These are phyloP conservation scores for Phalaenopsis aphrodite DNA, from an alignment of 106 monocot species.

Conservation along the genomic window DNA sequence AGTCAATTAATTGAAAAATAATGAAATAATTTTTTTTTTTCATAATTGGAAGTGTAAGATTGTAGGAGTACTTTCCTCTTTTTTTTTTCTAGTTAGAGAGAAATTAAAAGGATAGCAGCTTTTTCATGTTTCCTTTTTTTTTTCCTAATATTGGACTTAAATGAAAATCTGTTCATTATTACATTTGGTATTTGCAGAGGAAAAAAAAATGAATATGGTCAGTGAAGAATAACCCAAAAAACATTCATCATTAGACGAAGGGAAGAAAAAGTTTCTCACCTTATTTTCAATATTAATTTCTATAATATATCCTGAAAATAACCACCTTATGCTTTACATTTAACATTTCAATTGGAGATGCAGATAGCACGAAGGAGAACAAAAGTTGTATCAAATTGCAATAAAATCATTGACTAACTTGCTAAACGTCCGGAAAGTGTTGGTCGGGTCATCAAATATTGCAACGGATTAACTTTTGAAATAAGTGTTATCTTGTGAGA, in stretches of 20 bases:
- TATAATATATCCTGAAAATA: neutral
- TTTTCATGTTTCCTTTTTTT: neutral
- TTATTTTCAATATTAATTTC: too few relatives aligned
- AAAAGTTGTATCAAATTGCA: too few relatives aligned
- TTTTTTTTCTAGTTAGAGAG: neutral
- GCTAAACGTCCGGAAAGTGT: too few relatives aligned
- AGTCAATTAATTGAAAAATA: neutral
- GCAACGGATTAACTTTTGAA: too few relatives aligned
- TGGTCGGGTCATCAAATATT: too few relatives aligned
- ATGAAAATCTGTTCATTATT: neutral
- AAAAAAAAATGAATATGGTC: neutral
- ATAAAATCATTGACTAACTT: too few relatives aligned
- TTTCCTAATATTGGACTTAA: neutral
- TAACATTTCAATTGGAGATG: too few relatives aligned
- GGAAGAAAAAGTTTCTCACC: too few relatives aligned
- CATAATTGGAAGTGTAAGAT: neutral
- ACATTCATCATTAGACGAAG: neutral
- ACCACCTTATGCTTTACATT: neutral
- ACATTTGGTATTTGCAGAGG: neutral
- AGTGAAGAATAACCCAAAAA: neutral
- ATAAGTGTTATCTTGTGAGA: too few relatives aligned
- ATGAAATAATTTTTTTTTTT: neutral
- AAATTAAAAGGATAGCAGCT: neutral
- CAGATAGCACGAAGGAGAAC: too few relatives aligned
- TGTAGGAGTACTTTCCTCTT: neutral